phyloP scores from a whole-genome alignment of 768 basidiomycete genomes.

The Phylloporus sp. region DNA sequence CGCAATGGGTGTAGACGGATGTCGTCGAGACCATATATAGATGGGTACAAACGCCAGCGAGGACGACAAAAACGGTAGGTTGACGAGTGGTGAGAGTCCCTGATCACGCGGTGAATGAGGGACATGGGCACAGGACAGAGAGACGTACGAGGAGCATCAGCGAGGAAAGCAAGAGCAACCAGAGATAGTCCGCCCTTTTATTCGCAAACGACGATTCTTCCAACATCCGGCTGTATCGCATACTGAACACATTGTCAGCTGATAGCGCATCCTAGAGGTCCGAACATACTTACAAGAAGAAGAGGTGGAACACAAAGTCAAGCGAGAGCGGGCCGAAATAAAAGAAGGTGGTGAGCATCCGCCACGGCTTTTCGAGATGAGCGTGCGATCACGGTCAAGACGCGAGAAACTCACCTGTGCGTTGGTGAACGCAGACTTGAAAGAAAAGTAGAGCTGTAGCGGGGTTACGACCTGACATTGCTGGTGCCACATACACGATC shows the following conservation, averaged over 20 bases:
- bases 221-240: conserved; percentile 95
- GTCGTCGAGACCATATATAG: conserved; percentile 94
- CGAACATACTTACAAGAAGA: conserved; percentile 81
- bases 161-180: conserved; percentile 84
- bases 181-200: conserved; percentile 89
- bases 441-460: conserved; percentile 90
- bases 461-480: conserved; percentile 92
- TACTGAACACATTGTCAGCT: conserved; percentile 44
- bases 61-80: conserved; percentile 90
- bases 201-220: conserved; percentile 97
- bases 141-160: conserved; percentile 75
- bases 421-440: conserved; percentile 78
- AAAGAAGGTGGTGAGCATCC: conserved; percentile 86
- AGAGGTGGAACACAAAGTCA: conserved; percentile 95
- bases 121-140: background rate
- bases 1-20: conserved; percentile 93
- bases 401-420: conserved; percentile 47
- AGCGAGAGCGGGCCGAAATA: conserved; percentile 93
- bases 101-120: conserved; percentile 28
- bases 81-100: conserved; percentile 82
- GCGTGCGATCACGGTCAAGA: conserved; percentile 2
- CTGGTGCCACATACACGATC: conserved; percentile 36
- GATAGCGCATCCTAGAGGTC: background rate
- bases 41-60: conserved; percentile 93
- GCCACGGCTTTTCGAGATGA: conserved; percentile 65